Percentiles rank a stretch among this genome's conserved stretches.
phyloP scores from a whole-genome alignment of 2,329 filamentous ascomycete species.

The Botryotinia globosa region DNA sequence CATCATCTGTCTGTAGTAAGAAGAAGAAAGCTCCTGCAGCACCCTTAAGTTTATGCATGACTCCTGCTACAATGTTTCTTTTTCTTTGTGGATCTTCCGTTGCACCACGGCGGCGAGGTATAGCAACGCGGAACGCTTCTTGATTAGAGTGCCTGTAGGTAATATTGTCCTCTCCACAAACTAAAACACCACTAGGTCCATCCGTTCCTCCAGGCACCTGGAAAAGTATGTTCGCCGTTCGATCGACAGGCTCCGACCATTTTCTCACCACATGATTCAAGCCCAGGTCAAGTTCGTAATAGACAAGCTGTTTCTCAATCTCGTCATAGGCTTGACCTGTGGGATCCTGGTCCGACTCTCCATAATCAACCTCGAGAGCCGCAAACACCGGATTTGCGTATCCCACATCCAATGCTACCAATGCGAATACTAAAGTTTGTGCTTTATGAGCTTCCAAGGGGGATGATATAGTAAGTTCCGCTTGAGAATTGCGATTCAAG shows the following conservation, averaged over 20 bases:
- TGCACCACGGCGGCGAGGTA: conserved; percentile 80
- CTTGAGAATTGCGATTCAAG: conserved; percentile 90
- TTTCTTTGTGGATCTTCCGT: conserved; percentile 92
- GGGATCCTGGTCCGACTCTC: conserved; percentile 85
- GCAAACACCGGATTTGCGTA: conserved; percentile 98
- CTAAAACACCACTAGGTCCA: conserved; percentile 89
- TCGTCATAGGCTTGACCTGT: conserved; percentile 78
- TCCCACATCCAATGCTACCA: conserved; percentile 88
- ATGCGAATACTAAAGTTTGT: conserved; percentile 82
- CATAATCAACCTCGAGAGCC: conserved; percentile 89
- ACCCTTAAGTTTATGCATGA: conserved; percentile 94
- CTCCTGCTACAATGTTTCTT: conserved; percentile 79
- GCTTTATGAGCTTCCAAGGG: conserved; percentile 94
- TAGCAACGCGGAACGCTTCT: conserved; percentile 80
- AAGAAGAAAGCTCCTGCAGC: conserved; percentile 90
- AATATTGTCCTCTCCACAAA: conserved; percentile 91
- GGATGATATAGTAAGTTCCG: conserved; percentile 93
- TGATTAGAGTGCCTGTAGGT: conserved; percentile 98
- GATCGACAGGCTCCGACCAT: conserved; percentile 92
- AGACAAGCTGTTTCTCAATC: conserved; percentile 86
- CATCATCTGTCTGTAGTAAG: conserved; percentile 90
- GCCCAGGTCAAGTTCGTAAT: conserved; percentile 95
- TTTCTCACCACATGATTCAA: conserved; percentile 96
- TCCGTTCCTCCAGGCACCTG: conserved; percentile 93
- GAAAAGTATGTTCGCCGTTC: conserved; percentile 84